A percentile compares a stretch with the other conserved stretches of the same genome.
phyloP scores from a whole-genome alignment of 352 stramenopile genomes.

The Pseudoperonospora humuli region DNA sequence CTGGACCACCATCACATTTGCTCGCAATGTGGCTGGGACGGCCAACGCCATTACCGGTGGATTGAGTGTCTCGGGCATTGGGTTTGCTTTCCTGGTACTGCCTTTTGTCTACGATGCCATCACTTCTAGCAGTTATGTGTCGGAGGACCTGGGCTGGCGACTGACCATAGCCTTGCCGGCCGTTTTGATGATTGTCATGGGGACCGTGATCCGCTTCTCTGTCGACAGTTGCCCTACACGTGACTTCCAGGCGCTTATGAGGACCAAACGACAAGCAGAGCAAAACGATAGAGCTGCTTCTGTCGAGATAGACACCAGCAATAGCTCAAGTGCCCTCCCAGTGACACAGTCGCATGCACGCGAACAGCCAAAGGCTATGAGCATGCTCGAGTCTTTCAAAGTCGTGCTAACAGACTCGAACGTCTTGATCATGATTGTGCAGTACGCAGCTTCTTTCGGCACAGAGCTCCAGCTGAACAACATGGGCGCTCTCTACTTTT shows the following conservation, averaged over 20 bases:
- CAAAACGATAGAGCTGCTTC: conserved; percentile 31
- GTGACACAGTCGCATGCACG: conserved; percentile 13
- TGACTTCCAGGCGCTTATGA: conserved; percentile 82
- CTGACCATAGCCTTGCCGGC: conserved; percentile 88
- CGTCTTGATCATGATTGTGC: conserved; percentile 87
- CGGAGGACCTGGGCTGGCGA: conserved; percentile 86
- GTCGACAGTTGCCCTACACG: conserved; percentile 89
- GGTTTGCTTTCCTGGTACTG: conserved; percentile 53
- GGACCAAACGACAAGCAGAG: conserved; percentile 37
- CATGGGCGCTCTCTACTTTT: conserved; percentile 90
- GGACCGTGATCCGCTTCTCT: conserved; percentile 58
- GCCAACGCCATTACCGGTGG: conserved; percentile 90
- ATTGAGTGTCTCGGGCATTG: conserved; percentile 90
- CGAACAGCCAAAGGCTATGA: conserved; percentile 13
- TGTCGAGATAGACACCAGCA: too few species aligned
- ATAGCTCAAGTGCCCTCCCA: too few species aligned
- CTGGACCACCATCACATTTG: conserved; percentile 93
- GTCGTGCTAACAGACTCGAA: conserved; percentile 80
- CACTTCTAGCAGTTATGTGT: conserved; percentile 38
- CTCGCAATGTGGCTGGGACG: conserved; percentile 88
- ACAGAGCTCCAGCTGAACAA: conserved; percentile 96
- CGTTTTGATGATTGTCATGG: conserved; percentile 72
- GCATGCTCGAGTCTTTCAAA: conserved; percentile 31
- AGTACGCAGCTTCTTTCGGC: conserved; percentile 92
- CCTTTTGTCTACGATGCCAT: conserved; percentile 57